Evolutionary conservation across 2,329 filamentous ascomycete genomes (phyloP), one percentile per base, ranked within the genome.

Genomic region (Colletotrichum simmondsii): DNA sequence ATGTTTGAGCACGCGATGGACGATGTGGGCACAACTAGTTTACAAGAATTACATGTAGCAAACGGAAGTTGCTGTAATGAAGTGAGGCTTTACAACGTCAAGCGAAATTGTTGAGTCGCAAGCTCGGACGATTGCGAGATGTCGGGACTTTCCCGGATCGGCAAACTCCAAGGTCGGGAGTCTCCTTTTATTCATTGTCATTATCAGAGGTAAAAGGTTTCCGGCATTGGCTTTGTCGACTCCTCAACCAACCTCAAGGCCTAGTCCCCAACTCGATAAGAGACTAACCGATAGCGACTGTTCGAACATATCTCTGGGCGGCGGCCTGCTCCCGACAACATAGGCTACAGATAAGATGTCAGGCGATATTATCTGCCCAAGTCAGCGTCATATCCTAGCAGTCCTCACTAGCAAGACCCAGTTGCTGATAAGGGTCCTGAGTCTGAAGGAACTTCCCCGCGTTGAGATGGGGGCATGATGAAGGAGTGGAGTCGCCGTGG

Each of bases 341-440:
- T 63, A 56, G 59, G 58, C 65, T 60, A n/a, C 32, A 72, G 70
- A 72, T 72, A 72, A 61, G 52, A 60, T 63, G 56, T 72, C 66
- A 46, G 46, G 32, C 24, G 60, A 52, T 61, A 14, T 42, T 56
- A 32, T 14, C 19, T 32, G 26, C 12, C 54, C 16, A 49, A 56
- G 49, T 11, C 57, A 67, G 22, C 28, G 57, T 35, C n/a, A 57
- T 68, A 71, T 62, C 68, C 57, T 30, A 16, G 63, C 52, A 46
- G 16, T 46, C 42, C 42, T 46, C 19, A n/a, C 42, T 46, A 46
- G 54, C 35, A 67, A 49, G 49, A 52, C 30, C 63, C 68, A 68
- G 58, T 22, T 52, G 46, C 26, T 60, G 70, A 72, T 70, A 72
- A 72, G 66, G 35, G 53, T 56, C 54, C 26, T 30, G 26, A 22